A percentile compares a stretch with the other conserved stretches of the same genome.
These are phyloP conservation scores for Aspergillus brunneoviolaceus DNA, from an alignment of 2,329 filamentous ascomycete genomes.

Conservation along the genomic window DNA sequence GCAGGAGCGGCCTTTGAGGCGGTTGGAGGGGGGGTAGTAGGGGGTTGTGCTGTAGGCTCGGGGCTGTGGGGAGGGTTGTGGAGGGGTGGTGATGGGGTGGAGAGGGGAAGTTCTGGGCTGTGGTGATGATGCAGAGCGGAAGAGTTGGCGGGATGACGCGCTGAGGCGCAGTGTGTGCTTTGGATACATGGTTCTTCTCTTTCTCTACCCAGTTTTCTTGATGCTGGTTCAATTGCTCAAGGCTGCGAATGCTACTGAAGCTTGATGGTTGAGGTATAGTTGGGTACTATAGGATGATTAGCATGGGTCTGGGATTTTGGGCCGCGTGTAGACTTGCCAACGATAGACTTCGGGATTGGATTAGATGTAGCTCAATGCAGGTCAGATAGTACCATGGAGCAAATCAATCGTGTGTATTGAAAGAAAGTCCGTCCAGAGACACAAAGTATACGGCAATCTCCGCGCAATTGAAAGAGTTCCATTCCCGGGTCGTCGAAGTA, in stretches of 20 bases:
- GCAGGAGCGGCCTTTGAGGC: conserved; percentile 38
- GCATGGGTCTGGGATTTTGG: no score
- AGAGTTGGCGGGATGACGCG: neutral
- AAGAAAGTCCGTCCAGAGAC: no score
- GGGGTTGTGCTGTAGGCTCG: conserved; percentile 11
- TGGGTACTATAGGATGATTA: neutral
- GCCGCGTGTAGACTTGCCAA: no score
- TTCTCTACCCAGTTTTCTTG: no score
- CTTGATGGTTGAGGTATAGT: neutral
- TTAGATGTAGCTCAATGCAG: no score
- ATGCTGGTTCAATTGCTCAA: no score
- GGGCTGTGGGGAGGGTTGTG: conserved; percentile 1
- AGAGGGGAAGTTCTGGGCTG: neutral
- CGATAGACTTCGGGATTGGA: no score
- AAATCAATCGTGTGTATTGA: no score
- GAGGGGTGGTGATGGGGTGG: neutral
- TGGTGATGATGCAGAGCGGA: neutral
- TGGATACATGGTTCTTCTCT: neutral
- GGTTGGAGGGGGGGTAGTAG: conserved; percentile 16
- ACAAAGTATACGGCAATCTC: neutral
- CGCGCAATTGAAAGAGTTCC: neutral
- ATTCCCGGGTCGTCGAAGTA: no score
- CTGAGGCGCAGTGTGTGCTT: neutral
- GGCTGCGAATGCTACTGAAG: no score
- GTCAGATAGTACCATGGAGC: no score